Base-by-base conservation (phyloP, 2,329 filamentous ascomycete genomes). In the Colletotrichum sp. region DNA sequence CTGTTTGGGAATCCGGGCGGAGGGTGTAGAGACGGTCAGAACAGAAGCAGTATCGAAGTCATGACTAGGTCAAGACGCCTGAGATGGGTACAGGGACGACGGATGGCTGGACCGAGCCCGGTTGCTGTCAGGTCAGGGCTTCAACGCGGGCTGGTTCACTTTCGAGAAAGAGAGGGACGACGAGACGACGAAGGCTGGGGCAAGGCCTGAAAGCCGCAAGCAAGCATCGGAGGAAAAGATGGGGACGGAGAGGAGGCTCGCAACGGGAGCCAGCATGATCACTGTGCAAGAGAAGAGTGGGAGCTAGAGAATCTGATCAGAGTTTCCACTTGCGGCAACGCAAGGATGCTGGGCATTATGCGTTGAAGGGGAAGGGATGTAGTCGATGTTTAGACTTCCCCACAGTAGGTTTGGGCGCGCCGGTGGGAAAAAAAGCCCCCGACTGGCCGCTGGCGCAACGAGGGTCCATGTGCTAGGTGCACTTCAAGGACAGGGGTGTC, bases 311-410 rank as follows among this genome's bases (percentile, higher is more conserved):
- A 77, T 77, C 61, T 74, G 77, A 78, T 80, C 74, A 81, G 79
- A 80, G 80, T 81, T 82, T 80, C 81, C 79, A 80, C 79, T 77
- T 81, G 76, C 78, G 79, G 81, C 80, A 80, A 79, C 79, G 80
- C 78, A 79, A 77, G 77, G 80, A 79, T 77, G 79, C 80, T 79
- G 80, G 76, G 78, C 82, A 80, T 81, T 79, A 81, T 83, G 83
- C 83, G 82, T 83, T 80, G 80, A 81, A 79, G 77, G 77, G 78
- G 76, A 75, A 74, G 74, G 71, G 70, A 76, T 77, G 80, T 82
- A 79, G 79, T 80, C 77, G 79, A 80, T 79, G 80, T 81, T 81
- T 81, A 82, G 81, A 77, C 77, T 83, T 80, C 80, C 80, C 80
- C 82, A 82, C 80, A 80, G 77, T 77, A 81, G 79, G 80, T 80